Evolutionary conservation across 768 basidiomycete genomes (phyloP), one percentile per base, ranked within the genome.

Genomic region (Cyclocybe cylindracea): DNA sequence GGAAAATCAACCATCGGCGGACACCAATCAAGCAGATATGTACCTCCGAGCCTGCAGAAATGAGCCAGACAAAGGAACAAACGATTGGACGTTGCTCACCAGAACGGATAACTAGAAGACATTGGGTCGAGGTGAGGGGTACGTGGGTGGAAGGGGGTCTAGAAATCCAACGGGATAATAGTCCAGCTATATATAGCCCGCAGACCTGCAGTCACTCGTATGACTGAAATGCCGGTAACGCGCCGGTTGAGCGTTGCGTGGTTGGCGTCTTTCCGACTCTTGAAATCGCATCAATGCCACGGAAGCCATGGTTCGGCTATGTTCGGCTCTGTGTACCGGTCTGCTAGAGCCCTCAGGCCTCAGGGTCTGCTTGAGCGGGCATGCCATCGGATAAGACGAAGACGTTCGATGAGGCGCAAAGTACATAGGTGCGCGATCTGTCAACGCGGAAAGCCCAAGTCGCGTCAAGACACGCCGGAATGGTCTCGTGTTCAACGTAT

Each of bases 21-120:
- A 39, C 44, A 38, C 46, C 10, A 13, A 51, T 14, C 14, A n/a
- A 13, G 39, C 34, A 34, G 32, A 43, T 56, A 53, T 68, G 57
- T 59, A 85, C 85, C 85, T 75, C 85, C 85, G 48, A 86, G 77
- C 84, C 85, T 86, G 51, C 32, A 47, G 39, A 61, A 44, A 29
- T 35, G 39, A 44, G 19, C 55, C 14, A n/a, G 40, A 38, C 19
- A 40, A 55, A 55, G 13, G 43, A 59, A 13, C 10, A 13, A 40
- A 38, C 35, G 39, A 37, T 14, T 9, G 31, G 31, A 68, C 72
- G 33, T 31, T 13, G 45, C 57, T 47, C 42, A 81, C 79, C 79
- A 81, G 66, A 81, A 81, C 35, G 80, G 80, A 69, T 72, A 75
- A 48, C 60, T 65, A 34, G 63, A 70, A 54, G 74, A 54, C 76